phyloP scores from a whole-genome alignment of 148 eudicot genomes.

The Vaccinium vitisidaea region DNA sequence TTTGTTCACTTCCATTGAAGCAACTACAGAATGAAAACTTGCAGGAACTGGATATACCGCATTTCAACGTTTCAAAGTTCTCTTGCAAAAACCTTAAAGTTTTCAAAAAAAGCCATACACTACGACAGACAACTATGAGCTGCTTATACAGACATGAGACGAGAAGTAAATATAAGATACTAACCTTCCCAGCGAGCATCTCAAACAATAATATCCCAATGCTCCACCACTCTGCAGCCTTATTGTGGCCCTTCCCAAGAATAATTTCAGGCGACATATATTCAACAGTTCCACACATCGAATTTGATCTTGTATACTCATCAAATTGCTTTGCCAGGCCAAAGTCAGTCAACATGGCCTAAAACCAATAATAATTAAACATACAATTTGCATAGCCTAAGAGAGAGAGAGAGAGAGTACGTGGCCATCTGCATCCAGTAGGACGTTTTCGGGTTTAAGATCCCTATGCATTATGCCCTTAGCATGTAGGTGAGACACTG shows the following conservation, averaged over 20 bases:
- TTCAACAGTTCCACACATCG: slow-evolving; percentile 85
- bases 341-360: slow-evolving; percentile 89
- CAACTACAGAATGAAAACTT: not conserved
- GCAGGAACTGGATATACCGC: not conserved
- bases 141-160: not conserved
- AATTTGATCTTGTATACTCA: slow-evolving; percentile 71
- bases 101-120: not conserved
- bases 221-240: slow-evolving; percentile 98
- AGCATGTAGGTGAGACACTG: slow-evolving; percentile 91
- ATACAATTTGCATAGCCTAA: not conserved
- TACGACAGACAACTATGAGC: not conserved
- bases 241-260: slow-evolving; percentile 86
- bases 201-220: slow-evolving; percentile 79
- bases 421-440: slow-evolving; percentile 93
- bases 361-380: slow-evolving; percentile 8
- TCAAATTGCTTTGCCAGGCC: slow-evolving; percentile 81
- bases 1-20: not conserved
- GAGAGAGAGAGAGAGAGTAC: slow-evolving; percentile 36
- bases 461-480: slow-evolving; percentile 96
- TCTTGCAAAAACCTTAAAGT: not conserved
- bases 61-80: not conserved
- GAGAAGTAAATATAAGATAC: not conserved
- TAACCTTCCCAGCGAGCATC: slow-evolving; percentile 93
- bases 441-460: slow-evolving; percentile 92
- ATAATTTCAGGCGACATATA: slow-evolving; percentile 94